Evolutionary conservation across 768 basidiomycete species (phyloP).

Genomic region (Mycena polygramma): DNA sequence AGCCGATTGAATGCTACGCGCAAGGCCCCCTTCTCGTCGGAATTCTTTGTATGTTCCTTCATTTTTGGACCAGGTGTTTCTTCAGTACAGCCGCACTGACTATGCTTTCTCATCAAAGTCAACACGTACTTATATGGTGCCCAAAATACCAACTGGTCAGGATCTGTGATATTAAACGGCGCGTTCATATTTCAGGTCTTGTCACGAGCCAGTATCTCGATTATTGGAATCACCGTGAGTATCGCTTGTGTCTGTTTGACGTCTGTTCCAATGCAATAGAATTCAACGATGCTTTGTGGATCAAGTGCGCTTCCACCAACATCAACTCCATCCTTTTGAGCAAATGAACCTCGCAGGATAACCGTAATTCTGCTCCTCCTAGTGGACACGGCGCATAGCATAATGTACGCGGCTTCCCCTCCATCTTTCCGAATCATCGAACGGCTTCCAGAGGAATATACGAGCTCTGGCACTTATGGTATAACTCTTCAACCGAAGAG

Average conservation of each 20-base stretch:
- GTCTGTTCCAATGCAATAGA: conserved; percentile 35
- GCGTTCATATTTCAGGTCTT: conserved; percentile 4
- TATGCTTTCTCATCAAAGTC: conserved; percentile 29
- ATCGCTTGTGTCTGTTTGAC: not conserved
- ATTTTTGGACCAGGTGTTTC: not conserved
- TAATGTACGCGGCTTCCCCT: conserved; percentile 31
- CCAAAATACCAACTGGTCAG: not conserved
- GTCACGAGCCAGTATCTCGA: conserved; percentile 47
- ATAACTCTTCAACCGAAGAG: not conserved
- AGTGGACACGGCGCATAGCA: conserved; percentile 48
- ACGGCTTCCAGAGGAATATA: conserved; percentile 41
- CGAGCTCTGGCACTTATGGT: conserved; percentile 45
- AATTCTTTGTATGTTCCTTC: conserved; percentile 39
- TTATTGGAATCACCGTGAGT: conserved; percentile 51
- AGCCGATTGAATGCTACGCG: not conserved
- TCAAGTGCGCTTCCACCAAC: conserved; percentile 39
- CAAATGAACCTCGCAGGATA: conserved; percentile 33
- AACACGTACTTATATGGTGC: conserved; percentile 45
- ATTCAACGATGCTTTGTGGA: conserved; percentile 44
- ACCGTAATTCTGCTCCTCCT: conserved; percentile 43
- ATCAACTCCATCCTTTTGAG: not conserved
- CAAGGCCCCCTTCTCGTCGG: conserved; percentile 43
- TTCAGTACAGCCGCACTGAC: not conserved
- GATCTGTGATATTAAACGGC: not conserved
- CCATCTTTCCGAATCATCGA: not conserved